Conservation (phyloP, 1,284 basidiomycete species). For the Cryptococcus deneoformans region DNA sequence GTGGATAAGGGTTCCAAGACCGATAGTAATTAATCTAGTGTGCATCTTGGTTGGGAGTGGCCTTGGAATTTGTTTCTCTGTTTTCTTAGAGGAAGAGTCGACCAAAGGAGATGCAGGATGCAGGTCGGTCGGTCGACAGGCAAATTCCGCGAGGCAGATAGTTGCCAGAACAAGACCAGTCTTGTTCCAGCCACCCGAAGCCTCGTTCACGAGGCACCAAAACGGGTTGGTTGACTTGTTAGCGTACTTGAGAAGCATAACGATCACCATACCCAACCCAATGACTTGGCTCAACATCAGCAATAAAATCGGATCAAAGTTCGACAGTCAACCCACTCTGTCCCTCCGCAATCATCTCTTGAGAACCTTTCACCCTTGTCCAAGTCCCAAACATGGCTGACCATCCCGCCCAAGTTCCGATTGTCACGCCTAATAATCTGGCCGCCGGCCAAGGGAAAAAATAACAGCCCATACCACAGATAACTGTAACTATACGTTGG, state of each 20-base stretch:
- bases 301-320: background rate
- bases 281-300: constrained; percentile 53
- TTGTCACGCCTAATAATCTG: constrained; percentile 60
- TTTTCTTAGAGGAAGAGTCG: constrained; percentile 11
- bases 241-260: constrained; percentile 70
- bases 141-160: constrained; percentile 41
- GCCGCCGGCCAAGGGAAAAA: constrained; percentile 57
- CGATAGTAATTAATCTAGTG: constrained; percentile 45
- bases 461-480: constrained; percentile 62
- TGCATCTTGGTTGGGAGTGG: constrained; percentile 11
- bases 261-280: constrained; percentile 64
- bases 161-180: constrained; percentile 55
- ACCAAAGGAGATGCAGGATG: constrained; percentile 31
- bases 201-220: constrained; percentile 72
- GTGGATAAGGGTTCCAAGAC: constrained; percentile 72
- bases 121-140: constrained; percentile 31
- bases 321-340: constrained; percentile 54
- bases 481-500: constrained; percentile 56
- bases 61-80: background rate
- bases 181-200: constrained; percentile 70
- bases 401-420: constrained; percentile 57
- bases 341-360: constrained; percentile 50
- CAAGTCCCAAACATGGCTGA: constrained; percentile 60
- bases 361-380: constrained; percentile 55
- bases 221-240: constrained; percentile 83